Base-by-base conservation (phyloP, 495 filamentous ascomycete genomes). In the Neurospora sp. region DNA sequence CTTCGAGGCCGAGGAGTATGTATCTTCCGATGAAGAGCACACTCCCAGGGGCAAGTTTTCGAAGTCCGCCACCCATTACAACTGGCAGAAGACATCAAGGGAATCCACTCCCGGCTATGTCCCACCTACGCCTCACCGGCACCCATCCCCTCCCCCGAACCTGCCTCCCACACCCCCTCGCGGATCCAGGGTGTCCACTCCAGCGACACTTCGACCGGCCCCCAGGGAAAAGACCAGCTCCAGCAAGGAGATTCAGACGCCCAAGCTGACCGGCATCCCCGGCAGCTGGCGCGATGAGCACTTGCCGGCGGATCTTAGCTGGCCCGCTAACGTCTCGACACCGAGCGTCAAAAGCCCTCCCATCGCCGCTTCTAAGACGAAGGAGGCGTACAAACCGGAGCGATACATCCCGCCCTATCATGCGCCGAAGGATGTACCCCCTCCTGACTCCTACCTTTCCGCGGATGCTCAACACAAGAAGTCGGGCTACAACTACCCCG, bases 41-140 rank as follows among this genome's bases (percentile, higher is more conserved):
- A 59, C 47, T 7, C 47, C 47, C 10, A 59, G 0, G 9, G 10
- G 4, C 20, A 59, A 20, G 1, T 4, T 20, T 0, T 47, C 8
- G 0, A 1, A 31, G 5, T 0, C 3, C 0, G 1, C 8, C 12
- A 61, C 53, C 6, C 53, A 31, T 0, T 31, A 61, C 6, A 2
- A 0, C 3, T 31, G 22, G 53, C 53, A 2, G 6, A 61, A 61
- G 1, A n/a, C n/a, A n/a, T n/a, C n/a, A n/a, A n/a, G n/a, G n/a
- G n/a, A n/a, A n/a, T n/a, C n/a, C n/a, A n/a, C n/a, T n/a, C n/a
- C 16, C 53, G 0, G 0, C 0, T 61, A 61, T 1, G 53, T 61
- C 14, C 53, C 53, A 0, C 53, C 53, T 0, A 61, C 53, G 0
- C 22, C 27, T 3, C 53, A 61, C 0, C 12, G 53, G 0, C 53